Percentiles rank a stretch among this genome's conserved stretches.
These are phyloP conservation scores for Gossypium rotundifolium DNA, from an alignment of 345 rosid genomes.

Conservation along the genomic window DNA sequence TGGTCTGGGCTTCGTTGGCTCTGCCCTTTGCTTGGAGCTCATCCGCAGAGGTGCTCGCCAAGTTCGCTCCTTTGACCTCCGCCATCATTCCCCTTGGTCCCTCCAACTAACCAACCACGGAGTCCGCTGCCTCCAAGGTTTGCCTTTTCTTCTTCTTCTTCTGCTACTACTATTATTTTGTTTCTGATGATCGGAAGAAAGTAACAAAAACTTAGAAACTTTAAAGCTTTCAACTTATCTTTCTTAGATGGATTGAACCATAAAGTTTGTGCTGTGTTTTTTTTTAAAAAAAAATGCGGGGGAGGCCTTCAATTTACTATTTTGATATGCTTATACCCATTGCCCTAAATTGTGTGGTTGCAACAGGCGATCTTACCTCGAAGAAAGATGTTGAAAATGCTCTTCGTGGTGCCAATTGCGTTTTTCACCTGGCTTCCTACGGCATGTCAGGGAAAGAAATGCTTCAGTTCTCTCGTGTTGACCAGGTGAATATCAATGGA, in stretches of 20 bases:
- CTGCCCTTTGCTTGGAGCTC: constrained; percentile 75
- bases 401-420: constrained; percentile 63
- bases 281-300: background rate
- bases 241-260: background rate
- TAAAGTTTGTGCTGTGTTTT: background rate
- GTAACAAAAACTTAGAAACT: background rate
- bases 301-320: background rate
- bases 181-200: background rate
- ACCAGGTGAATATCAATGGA: constrained; percentile 75
- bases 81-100: constrained; percentile 67
- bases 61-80: constrained; percentile 74
- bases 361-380: constrained; percentile 50
- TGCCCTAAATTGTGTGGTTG: background rate
- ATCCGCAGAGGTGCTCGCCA: constrained; percentile 77
- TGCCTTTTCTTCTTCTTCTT: background rate
- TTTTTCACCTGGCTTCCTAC: constrained; percentile 79
- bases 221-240: background rate
- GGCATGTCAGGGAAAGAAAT: constrained; percentile 98
- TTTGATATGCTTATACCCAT: background rate
- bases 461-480: constrained; percentile 79
- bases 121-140: constrained; percentile 71
- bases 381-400: constrained; percentile 64
- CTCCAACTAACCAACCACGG: constrained; percentile 39
- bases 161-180: background rate
- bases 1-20: constrained; percentile 83